Percentiles rank a stretch among this genome's conserved stretches.
Evolutionary conservation across 108 stramenopile species (phyloP).

Genomic region (Conticribra weissflogii): DNA sequence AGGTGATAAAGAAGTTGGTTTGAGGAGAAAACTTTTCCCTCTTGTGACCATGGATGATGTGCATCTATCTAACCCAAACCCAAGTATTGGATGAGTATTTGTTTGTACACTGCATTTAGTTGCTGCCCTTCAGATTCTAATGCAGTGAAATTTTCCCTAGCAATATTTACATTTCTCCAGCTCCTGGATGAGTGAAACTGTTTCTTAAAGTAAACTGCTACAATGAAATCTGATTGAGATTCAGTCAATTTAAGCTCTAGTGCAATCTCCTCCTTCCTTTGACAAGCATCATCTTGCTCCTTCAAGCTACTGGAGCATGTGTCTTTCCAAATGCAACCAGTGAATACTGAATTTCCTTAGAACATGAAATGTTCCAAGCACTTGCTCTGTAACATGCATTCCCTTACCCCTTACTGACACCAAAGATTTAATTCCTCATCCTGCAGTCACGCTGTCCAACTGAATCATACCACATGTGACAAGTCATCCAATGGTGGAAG

Average conservation of each 20-base stretch:
- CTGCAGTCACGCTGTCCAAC: neutral
- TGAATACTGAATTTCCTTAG: too few relatives aligned
- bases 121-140: slow-evolving; percentile 10
- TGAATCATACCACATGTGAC: too few relatives aligned
- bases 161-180: slow-evolving; percentile 18
- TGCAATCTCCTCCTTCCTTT: neutral
- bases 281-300: neutral
- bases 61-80: slow-evolving; percentile 30
- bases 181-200: slow-evolving; percentile 20
- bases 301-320: too few relatives aligned
- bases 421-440: too few relatives aligned
- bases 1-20: slow-evolving; percentile 7
- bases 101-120: slow-evolving; percentile 24
- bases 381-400: too few relatives aligned
- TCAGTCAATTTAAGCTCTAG: neutral
- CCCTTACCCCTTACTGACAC: too few relatives aligned
- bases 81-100: slow-evolving; percentile 21
- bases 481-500: neutral
- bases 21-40: slow-evolving; percentile 10
- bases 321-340: too few relatives aligned
- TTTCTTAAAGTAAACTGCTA: slow-evolving; percentile 18
- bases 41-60: slow-evolving; percentile 25
- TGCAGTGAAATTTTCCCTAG: neutral
- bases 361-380: too few relatives aligned
- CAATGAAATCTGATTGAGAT: slow-evolving; percentile 2